Percentiles rank a stretch among this genome's conserved stretches.
These are phyloP conservation scores for Serendipita sp. DNA, from an alignment of 768 basidiomycete species.

Conservation along the genomic window DNA sequence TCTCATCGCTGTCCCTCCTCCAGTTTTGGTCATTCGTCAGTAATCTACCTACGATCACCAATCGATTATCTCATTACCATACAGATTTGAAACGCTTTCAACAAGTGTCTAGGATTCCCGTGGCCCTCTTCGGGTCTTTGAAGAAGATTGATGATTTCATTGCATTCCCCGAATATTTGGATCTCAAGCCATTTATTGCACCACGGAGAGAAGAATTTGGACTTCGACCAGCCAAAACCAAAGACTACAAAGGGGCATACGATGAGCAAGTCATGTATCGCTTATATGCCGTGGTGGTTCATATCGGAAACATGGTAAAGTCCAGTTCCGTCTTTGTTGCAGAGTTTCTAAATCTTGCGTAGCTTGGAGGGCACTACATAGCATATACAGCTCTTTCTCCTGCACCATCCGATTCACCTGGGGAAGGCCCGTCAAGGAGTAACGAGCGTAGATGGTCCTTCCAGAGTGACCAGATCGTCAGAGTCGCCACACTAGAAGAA, in stretches of 20 bases:
- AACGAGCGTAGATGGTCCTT: constrained; percentile 64
- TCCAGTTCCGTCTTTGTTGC: not conserved
- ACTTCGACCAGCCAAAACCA: constrained; percentile 20
- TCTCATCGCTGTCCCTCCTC: constrained; percentile 70
- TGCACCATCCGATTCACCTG: constrained; percentile 16
- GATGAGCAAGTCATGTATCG: constrained; percentile 39
- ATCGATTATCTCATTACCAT: not conserved
- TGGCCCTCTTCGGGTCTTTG: constrained; percentile 29
- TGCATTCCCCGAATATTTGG: constrained; percentile 74
- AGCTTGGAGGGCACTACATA: constrained; percentile 84
- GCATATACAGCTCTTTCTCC: constrained; percentile 64
- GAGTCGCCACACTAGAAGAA: constrained; percentile 66
- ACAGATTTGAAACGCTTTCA: constrained; percentile 79
- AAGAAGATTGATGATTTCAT: constrained; percentile 88
- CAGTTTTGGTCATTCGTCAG: constrained; percentile 64
- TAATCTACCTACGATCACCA: not conserved
- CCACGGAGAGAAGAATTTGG: constrained; percentile 61
- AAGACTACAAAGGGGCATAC: constrained; percentile 15
- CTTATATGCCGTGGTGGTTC: constrained; percentile 69
- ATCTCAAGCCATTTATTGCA: constrained; percentile 73
- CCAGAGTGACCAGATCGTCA: constrained; percentile 79
- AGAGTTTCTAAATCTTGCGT: constrained; percentile 6
- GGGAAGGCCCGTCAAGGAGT: not conserved
- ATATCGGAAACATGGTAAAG: constrained; percentile 74
- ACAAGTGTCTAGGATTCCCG: constrained; percentile 49